A percentile compares a stretch with the other conserved stretches of the same genome.
These are phyloP conservation scores for Chrysopogon serrulatus DNA, from an alignment of 176 grass and related monocot species.

Conservation along the genomic window DNA sequence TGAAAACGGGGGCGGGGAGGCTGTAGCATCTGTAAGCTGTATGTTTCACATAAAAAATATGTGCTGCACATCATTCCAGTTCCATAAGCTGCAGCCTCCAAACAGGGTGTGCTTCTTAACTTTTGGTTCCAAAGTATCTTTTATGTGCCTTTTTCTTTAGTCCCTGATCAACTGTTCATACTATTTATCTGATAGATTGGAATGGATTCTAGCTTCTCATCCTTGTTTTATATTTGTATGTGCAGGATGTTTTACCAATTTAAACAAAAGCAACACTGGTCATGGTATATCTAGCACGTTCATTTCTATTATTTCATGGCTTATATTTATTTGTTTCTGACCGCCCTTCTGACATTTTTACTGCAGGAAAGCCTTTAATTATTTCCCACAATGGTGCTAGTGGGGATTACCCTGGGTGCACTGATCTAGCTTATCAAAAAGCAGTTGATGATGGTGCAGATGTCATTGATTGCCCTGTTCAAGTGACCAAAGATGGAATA, in stretches of 20 bases:
- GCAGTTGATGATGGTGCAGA: constrained; percentile 76
- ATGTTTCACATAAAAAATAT: background rate
- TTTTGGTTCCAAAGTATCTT: background rate
- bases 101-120: background rate
- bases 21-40: background rate
- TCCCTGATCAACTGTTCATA: background rate
- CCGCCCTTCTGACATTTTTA: background rate
- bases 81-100: background rate
- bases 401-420: constrained; percentile 91
- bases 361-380: constrained; percentile 66
- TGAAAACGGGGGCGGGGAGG: background rate
- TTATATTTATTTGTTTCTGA: background rate
- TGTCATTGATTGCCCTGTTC: constrained; percentile 90
- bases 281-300: constrained; percentile 44
- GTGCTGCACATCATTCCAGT: background rate
- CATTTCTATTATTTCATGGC: background rate
- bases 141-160: background rate
- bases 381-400: constrained; percentile 96
- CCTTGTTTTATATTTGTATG: background rate
- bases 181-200: background rate
- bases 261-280: constrained; percentile 69
- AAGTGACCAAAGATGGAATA: constrained; percentile 73
- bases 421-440: constrained; percentile 84
- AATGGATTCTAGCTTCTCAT: constrained; percentile 25
- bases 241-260: constrained; percentile 80